Base-by-base conservation (phyloP, 345 rosid genomes). In the Litchi chinensis region DNA sequence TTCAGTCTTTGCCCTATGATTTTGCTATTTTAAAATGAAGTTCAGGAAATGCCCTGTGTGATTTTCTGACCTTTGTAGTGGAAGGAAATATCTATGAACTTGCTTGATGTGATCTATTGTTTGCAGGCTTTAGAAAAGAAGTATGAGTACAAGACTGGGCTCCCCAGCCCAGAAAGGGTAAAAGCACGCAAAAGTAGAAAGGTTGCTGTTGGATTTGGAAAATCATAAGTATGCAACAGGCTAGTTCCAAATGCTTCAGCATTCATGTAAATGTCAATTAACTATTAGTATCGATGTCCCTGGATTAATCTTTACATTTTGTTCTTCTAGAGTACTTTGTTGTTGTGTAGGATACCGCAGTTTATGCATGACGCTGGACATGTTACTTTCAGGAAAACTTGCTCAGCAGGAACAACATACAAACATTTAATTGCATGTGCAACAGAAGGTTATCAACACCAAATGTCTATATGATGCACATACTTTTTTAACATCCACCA, bases 161-260 rank as follows among this genome's bases (percentile, higher is more conserved):
- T 84, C 57, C 87, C 92, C 74, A 89, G 92, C 74, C 98, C 99
- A 78, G 99, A 95, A 86, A 88, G 37, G 85, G 81, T 89, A 81
- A 92, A 90, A 78, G 81, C 87, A 73, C 89, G 81, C 32, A 83
- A 86, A 80, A 77, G 78, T 71, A 87, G 65, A 83, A 89, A 88
- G 87, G 91, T 82, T 77, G 91, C 90, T 73, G 90, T 82, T 75
- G 99, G 99, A 81, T 95, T 95, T 90, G 97, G 99, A 67, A 93
- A 88, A 79, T 83, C 88, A 70, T 86, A 85, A 88, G 73, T 71
- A 40, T 76, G 65, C 37, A 64, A 65, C 79, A 43, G 52, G 72
- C 85, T 82, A 48, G 28, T 68, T 79, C 46, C 32, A 67, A 60
- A 52, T 76, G 65, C 46, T 22, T 54, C 54, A 50, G 40, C 37